A percentile compares a stretch with the other conserved stretches of the same genome.
Evolutionary conservation across 2,329 filamentous ascomycete species (phyloP).

Genomic region (Fusarium chlamydosporum): DNA sequence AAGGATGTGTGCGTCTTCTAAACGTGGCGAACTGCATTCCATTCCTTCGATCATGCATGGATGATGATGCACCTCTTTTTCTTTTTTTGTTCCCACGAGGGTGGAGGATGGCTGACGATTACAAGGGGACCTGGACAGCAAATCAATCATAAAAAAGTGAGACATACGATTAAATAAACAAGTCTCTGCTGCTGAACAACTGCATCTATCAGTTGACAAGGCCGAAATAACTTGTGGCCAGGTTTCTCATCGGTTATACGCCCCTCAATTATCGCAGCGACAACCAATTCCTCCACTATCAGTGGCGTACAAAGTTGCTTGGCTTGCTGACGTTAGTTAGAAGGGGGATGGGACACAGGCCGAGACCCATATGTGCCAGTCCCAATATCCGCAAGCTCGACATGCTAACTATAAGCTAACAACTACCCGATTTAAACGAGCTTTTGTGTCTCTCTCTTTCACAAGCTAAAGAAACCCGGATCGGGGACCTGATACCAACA

Average conservation of each 20-base stretch:
- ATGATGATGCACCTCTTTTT: not conserved
- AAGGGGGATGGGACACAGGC: not conserved
- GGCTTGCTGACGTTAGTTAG: not conserved
- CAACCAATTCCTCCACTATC: not conserved
- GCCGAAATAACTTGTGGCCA: no score
- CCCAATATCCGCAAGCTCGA: conserved; percentile 4
- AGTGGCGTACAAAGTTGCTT: not conserved
- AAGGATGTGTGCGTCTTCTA: conserved; percentile 4
- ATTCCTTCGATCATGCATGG: conserved; percentile 5
- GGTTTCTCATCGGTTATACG: not conserved
- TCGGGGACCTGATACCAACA: not conserved
- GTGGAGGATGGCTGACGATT: not conserved
- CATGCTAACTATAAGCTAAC: conserved; percentile 12
- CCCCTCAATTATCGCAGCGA: conserved; percentile 9
- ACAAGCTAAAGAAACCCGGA: conserved; percentile 3
- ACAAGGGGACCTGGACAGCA: conserved; percentile 2
- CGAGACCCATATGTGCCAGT: not conserved
- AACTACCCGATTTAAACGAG: not conserved
- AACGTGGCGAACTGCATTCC: conserved; percentile 12
- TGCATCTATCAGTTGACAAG: not conserved
- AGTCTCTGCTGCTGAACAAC: not conserved
- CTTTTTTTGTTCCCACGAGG: conserved; percentile 2
- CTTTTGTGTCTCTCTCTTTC: not conserved
- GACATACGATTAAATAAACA: not conserved
- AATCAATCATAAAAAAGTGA: not conserved